Evolutionary conservation across 176 grass and related monocot genomes (phyloP).

Genomic region (Canna indica): DNA sequence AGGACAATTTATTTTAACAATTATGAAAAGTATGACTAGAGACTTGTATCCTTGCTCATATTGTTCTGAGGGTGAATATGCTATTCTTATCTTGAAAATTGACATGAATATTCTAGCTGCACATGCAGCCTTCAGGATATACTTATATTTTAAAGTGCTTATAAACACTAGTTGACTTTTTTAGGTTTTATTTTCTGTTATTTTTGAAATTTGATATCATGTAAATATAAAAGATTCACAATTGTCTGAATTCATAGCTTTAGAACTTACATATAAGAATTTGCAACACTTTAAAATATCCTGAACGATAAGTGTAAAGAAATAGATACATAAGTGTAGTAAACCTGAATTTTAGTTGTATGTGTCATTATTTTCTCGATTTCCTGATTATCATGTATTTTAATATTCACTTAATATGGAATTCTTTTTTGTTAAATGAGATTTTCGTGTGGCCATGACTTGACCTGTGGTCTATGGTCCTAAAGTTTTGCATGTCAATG

Average conservation of each 20-base stretch:
- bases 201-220: neutral
- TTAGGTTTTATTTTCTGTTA: neutral
- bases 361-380: neutral
- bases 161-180: neutral
- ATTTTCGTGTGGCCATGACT: neutral
- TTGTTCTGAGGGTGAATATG: neutral
- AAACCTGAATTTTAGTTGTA: neutral
- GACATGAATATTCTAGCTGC: neutral
- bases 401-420: too few relatives aligned
- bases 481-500: neutral
- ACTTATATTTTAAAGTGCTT: neutral
- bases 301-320: neutral
- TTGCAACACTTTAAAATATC: neutral
- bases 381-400: neutral
- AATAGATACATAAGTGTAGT: neutral
- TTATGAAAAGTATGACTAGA: neutral
- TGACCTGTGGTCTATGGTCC: neutral
- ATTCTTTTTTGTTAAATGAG: too few relatives aligned
- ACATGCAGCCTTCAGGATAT: neutral
- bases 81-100: neutral
- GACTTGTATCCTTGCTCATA: neutral
- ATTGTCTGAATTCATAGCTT: neutral
- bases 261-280: neutral
- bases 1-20: too few relatives aligned
- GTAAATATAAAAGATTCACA: neutral